phyloP scores from a whole-genome alignment of 2,329 filamentous ascomycete genomes.

The Monilinia polystroma region DNA sequence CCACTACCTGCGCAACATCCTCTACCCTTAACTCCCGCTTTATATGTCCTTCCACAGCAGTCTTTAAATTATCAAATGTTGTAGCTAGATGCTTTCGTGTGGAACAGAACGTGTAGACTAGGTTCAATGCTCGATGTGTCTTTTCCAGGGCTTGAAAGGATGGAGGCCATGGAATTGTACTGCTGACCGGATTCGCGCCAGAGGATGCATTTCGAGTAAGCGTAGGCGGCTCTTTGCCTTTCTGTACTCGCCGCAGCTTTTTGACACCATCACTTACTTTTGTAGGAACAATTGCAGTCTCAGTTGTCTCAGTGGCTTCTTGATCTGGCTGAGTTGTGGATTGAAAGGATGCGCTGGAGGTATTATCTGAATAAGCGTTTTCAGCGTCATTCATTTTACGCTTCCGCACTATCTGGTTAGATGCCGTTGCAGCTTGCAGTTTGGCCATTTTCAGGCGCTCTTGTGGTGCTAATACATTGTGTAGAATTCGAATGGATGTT shows the following conservation, averaged over 20 bases:
- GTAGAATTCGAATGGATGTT: not conserved
- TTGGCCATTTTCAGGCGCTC: conserved; percentile 32
- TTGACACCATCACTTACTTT: conserved; percentile 55
- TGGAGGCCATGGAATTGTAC: conserved; percentile 62
- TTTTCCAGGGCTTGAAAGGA: conserved; percentile 70
- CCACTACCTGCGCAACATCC: conserved; percentile 80
- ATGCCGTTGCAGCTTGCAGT: conserved; percentile 49
- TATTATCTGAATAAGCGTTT: conserved; percentile 27
- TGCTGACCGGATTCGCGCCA: conserved; percentile 32
- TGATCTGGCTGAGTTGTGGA: not conserved
- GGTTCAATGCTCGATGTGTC: conserved; percentile 80
- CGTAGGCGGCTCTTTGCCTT: conserved; percentile 34
- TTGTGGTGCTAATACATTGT: conserved; percentile 1
- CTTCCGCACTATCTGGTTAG: conserved; percentile 44
- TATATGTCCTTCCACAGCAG: conserved; percentile 80
- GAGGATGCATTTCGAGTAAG: conserved; percentile 34
- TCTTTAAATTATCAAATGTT: conserved; percentile 84
- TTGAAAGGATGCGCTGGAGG: not conserved
- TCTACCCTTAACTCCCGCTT: conserved; percentile 67
- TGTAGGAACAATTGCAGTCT: conserved; percentile 50
- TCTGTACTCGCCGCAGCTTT: conserved; percentile 48
- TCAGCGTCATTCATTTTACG: conserved; percentile 42
- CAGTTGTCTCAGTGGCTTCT: conserved; percentile 20
- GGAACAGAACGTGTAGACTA: conserved; percentile 93
- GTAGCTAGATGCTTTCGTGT: conserved; percentile 90